Base-by-base conservation (phyloP, 2,329 filamentous ascomycete genomes). In the Camptophora hylomeconis region DNA sequence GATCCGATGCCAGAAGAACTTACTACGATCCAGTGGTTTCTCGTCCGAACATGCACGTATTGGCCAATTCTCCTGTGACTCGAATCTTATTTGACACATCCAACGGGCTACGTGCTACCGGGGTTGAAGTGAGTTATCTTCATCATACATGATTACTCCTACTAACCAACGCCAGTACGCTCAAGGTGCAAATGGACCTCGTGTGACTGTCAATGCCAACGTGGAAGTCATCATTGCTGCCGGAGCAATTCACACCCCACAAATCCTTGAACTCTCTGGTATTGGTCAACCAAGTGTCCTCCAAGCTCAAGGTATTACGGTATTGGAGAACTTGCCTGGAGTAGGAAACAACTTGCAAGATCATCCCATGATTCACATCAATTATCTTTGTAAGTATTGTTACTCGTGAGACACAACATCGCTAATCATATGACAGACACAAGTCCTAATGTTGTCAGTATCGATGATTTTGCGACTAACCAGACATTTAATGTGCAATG, bases 231-330 rank as follows among this genome's bases (percentile, higher is more conserved):
- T 65, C 21, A 40, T 66, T 3, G 51, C 57, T 1, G 57, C 57
- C 0, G 58, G 59, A 1, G 48, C 50, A 0, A 45, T 60, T 12
- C 38, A 63, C 48, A 11, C 62, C 50, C 18, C 47, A 1, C 55
- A 64, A 26, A 45, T 69, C 3, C 51, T 69, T 0, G 58, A 67
- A 37, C 47, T 63, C 2, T 67, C 62, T n/a, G 65, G 65, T 1
- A 54, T 69, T 5, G 65, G 65, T 0, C 47, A 52, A 4, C 38
- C 43, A 8, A 40, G 45, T 3, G 38, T 58, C 1, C 41, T 70
- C 5, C 28, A 46, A 0, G 37, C 38, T 4, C 46, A 58, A 10
- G 47, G 47, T 0, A 61, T 70, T n/a, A 37, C 49, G 0, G 39
- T 58, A 0, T 32, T 66, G 1, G 46, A 56, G 2, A 54, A 67